A percentile compares a stretch with the other conserved stretches of the same genome.
Evolutionary conservation across 768 basidiomycete genomes (phyloP).

Genomic region (Boletus tomentosulus): DNA sequence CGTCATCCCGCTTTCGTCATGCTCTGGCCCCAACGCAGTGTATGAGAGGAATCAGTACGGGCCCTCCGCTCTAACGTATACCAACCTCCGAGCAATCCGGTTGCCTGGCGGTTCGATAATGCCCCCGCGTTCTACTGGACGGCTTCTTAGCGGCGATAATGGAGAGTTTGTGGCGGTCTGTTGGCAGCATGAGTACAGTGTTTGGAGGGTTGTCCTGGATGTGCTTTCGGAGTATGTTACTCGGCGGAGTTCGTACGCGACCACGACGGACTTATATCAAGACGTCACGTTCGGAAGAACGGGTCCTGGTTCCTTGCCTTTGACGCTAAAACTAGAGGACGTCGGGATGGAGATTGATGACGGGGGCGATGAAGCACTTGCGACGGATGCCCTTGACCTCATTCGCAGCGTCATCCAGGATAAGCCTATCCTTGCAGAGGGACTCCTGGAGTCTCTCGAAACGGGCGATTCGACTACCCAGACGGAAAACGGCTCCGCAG

Average conservation of each 20-base stretch:
- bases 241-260: constrained; percentile 44
- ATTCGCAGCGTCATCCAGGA: constrained; percentile 73
- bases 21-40: constrained; percentile 63
- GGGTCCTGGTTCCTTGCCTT: constrained; percentile 33
- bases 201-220: constrained; percentile 85
- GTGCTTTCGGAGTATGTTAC: constrained; percentile 74
- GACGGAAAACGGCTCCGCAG: constrained; percentile 54
- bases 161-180: constrained; percentile 62
- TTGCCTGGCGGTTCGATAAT: constrained; percentile 76
- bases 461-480: constrained; percentile 29
- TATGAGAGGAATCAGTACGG: constrained; percentile 67
- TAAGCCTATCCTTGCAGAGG: constrained; percentile 58
- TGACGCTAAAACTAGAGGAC: constrained; percentile 56
- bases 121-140: constrained; percentile 61
- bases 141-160: constrained; percentile 67
- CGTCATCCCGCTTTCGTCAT: constrained; percentile 58
- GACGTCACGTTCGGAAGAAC: constrained; percentile 52
- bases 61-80: constrained; percentile 51
- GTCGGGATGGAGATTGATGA: constrained; percentile 67
- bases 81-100: constrained; percentile 60
- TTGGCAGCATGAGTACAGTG: constrained; percentile 81
- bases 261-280: constrained; percentile 40
- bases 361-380: constrained; percentile 57
- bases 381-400: constrained; percentile 75
- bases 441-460: constrained; percentile 67